Base-by-base conservation (phyloP, 2,329 filamentous ascomycete genomes). In the Monosporascus sp. region DNA sequence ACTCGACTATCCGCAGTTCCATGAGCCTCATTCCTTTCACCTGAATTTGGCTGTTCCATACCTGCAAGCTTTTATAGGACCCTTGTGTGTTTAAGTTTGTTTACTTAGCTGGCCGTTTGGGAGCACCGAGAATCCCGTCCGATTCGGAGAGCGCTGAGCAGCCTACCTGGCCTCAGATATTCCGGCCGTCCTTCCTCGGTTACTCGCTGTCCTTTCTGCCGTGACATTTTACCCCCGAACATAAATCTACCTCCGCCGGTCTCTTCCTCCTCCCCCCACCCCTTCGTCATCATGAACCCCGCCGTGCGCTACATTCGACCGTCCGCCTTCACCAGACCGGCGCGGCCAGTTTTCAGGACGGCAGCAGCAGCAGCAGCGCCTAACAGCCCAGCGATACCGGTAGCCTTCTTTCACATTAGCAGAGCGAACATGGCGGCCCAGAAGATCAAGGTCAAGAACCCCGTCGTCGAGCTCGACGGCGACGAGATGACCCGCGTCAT, bases 371-470 rank as follows among this genome's bases (percentile, higher is more conserved):
- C 59, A 56, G 53, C 58, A 37, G 44, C 58, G 1, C 50, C 47
- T 54, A 15, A 58, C 9, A 4, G 60, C 51, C 62, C 63, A n/a
- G 61, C 60, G 45, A 59, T 60, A 20, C 62, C 68, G 15, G 61
- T 69, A 38, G 65, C 64, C 48, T 55, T 68, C 47, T 69, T 67
- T 58, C 68, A 68, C 59, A 58, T 67, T 50, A 66, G 64, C 57
- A 65, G 65, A 51, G 71, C 73, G 70, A 79, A 73, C 65, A 84
- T 86, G 82, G 77, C 80, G 53, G 72, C 80, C 64, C 78, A 82
- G 68, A 99, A 97, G 87, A 97, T 97, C 83, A 94, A 96, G 84
- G 94, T 99, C 80, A 92, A 96, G 85, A 97, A 96, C 76, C 94
- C 94, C 61, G 87, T 99, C 71, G 94, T 99, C 73, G 94, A 97